Conservation (phyloP, 1,284 basidiomycete genomes). For the Rhodotorula sp. region DNA sequence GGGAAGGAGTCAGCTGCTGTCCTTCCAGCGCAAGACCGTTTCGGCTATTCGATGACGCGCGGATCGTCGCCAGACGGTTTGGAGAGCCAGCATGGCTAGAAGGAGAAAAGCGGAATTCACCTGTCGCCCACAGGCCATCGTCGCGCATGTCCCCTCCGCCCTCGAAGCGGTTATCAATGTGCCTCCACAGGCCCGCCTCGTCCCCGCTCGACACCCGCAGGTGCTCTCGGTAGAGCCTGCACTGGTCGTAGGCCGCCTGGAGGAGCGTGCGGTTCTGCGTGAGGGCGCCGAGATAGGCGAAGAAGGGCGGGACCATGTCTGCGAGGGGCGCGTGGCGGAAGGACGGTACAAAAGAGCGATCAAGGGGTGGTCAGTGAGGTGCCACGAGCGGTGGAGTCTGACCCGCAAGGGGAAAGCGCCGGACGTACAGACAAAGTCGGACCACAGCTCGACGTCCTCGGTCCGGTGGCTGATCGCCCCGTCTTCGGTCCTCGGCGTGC, state of each 20-base stretch:
- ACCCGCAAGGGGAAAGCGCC: too few species aligned
- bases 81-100: too few species aligned
- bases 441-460: slow-evolving; percentile 54
- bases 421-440: slow-evolving; percentile 50
- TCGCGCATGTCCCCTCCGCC: slow-evolving; percentile 46
- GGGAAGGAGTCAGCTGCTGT: not conserved
- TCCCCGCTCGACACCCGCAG: slow-evolving; percentile 42
- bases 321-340: not conserved
- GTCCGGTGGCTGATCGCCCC: slow-evolving; percentile 80
- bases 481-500: slow-evolving; percentile 57
- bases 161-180: slow-evolving; percentile 54
- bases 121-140: slow-evolving; percentile 56
- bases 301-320: slow-evolving; percentile 61
- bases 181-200: slow-evolving; percentile 64
- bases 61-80: too few species aligned
- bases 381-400: too few species aligned
- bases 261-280: slow-evolving; percentile 70
- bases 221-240: slow-evolving; percentile 68
- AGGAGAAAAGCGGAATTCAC: too few species aligned
- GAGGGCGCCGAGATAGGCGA: slow-evolving; percentile 81
- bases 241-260: slow-evolving; percentile 73
- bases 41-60: too few species aligned
- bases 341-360: not conserved
- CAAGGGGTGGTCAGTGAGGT: slow-evolving; percentile 19
- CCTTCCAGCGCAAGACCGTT: not conserved